Conservation (phyloP, 2,329 filamentous ascomycete species). For the Sphaerulina populicola region DNA sequence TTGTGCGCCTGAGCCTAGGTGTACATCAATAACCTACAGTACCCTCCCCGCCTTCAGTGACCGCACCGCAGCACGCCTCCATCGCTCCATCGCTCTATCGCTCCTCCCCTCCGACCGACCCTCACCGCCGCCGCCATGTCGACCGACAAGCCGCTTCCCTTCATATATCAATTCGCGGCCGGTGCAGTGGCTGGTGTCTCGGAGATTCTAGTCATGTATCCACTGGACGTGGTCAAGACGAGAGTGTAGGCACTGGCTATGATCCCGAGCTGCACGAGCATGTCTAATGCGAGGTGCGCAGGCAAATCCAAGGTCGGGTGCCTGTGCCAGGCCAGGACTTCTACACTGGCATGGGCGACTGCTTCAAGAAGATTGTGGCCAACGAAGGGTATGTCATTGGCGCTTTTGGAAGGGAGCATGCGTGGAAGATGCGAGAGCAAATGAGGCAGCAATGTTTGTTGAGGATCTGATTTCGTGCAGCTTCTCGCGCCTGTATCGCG, state of each 20-base stretch:
- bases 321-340: slow-evolving; percentile 61
- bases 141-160: slow-evolving; percentile 68
- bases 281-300: slow-evolving; percentile 21
- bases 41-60: background rate
- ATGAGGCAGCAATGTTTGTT: background rate
- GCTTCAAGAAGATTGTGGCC: slow-evolving; percentile 92
- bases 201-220: slow-evolving; percentile 72
- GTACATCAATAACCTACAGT: too few species aligned
- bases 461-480: slow-evolving; percentile 38
- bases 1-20: too few species aligned
- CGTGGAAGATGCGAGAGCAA: background rate
- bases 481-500: slow-evolving; percentile 84
- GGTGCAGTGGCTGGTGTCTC: slow-evolving; percentile 97
- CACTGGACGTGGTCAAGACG: slow-evolving; percentile 96
- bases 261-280: background rate
- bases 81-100: background rate
- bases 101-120: background rate
- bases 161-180: slow-evolving; percentile 90
- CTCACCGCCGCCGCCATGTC: slow-evolving; percentile 35
- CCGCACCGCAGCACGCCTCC: background rate
- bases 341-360: slow-evolving; percentile 97
- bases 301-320: slow-evolving; percentile 51
- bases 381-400: slow-evolving; percentile 68
- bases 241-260: slow-evolving; percentile 61
- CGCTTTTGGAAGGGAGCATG: background rate